Evolutionary conservation across 345 rosid species (phyloP).

Genomic region (Ailanthus altissimus): DNA sequence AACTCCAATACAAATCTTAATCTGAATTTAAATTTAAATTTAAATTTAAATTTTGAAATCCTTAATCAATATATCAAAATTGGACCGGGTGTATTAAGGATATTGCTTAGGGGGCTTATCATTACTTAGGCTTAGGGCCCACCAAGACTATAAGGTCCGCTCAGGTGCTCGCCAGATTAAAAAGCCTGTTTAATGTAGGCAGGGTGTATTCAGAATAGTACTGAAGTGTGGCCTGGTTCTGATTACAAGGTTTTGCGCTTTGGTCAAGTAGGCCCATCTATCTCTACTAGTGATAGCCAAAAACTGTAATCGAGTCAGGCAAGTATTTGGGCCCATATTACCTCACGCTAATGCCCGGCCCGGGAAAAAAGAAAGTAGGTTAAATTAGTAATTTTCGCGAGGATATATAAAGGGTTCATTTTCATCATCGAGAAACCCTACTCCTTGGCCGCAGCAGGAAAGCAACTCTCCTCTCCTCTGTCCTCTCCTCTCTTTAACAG

Average conservation of each 20-base stretch:
- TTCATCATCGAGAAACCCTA: neutral
- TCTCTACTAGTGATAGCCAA: neutral
- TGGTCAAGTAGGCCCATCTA: neutral
- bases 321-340: neutral
- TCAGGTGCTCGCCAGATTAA: too few relatives aligned
- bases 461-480: neutral
- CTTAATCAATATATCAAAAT: too few relatives aligned
- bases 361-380: neutral
- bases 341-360: neutral
- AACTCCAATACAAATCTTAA: too few relatives aligned
- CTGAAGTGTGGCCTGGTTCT: too few relatives aligned
- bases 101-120: too few relatives aligned
- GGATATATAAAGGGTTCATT: neutral
- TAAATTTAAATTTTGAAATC: too few relatives aligned
- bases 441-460: neutral
- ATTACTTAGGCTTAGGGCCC: too few relatives aligned
- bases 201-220: too few relatives aligned
- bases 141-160: too few relatives aligned
- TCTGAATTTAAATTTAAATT: too few relatives aligned
- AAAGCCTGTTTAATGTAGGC: too few relatives aligned
- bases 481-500: neutral
- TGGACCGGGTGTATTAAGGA: too few relatives aligned
- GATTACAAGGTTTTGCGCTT: neutral
- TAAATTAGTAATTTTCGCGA: neutral
- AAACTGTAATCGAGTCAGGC: neutral